Evolutionary conservation across 2,329 filamentous ascomycete genomes (phyloP).

Genomic region (Botrytis fragariae): DNA sequence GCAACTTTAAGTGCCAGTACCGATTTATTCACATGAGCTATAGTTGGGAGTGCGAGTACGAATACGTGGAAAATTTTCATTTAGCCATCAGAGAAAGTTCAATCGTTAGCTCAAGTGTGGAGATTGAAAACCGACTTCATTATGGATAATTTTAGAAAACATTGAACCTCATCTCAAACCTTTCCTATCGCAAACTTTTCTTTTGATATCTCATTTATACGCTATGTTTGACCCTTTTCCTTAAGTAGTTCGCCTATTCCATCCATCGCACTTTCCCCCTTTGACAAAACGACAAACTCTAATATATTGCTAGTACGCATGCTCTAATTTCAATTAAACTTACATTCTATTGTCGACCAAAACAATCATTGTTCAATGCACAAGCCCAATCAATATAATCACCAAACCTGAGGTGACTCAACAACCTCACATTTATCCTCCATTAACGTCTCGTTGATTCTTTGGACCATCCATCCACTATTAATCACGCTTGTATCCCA

Average conservation of each 20-base stretch:
- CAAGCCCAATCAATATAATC: not conserved
- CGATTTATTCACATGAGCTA: not conserved
- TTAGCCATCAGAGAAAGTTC: not conserved
- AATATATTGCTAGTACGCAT: not conserved
- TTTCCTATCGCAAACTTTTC: not conserved
- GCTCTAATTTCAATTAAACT: not conserved
- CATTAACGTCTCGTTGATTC: not conserved
- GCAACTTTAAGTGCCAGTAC: not conserved
- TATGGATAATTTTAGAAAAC: not conserved
- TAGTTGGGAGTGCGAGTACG: not conserved
- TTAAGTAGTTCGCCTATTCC: not conserved
- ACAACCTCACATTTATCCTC: conserved; percentile 4
- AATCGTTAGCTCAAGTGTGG: not conserved
- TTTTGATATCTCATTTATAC: not conserved
- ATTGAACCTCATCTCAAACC: not conserved
- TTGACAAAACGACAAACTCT: not conserved
- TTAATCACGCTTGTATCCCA: not conserved
- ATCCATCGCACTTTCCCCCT: not conserved
- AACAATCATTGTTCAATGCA: not conserved
- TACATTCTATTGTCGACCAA: not conserved
- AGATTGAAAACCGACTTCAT: not conserved
- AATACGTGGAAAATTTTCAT: not conserved
- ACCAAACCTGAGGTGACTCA: not conserved
- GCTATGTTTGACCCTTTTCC: not conserved
- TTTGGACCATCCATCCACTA: conserved; percentile 17